phyloP scores from a whole-genome alignment of 2,329 filamentous ascomycete species.

The Shiraia bambusicola region DNA sequence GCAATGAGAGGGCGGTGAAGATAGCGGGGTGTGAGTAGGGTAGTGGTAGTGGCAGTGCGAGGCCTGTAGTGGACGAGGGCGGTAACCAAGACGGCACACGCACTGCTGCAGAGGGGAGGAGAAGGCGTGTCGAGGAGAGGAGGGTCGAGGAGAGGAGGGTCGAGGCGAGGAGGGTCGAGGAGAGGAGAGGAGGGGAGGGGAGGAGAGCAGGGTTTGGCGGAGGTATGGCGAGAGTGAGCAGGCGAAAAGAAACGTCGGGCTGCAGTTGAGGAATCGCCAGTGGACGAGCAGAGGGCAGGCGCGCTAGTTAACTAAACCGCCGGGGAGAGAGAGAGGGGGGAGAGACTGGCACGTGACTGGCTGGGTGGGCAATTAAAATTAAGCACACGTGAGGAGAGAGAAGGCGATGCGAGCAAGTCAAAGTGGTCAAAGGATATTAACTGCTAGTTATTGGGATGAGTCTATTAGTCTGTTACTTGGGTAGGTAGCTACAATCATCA shows the following conservation, averaged over 20 bases:
- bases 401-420: too few species aligned
- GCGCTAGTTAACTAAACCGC: too few species aligned
- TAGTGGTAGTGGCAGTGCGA: slow-evolving; percentile 5
- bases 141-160: slow-evolving; percentile 3
- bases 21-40: slow-evolving; percentile 1
- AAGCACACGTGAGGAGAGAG: too few species aligned
- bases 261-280: slow-evolving; percentile 15
- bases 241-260: slow-evolving; percentile 21
- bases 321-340: too few species aligned
- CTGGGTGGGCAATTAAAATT: too few species aligned
- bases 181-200: slow-evolving; percentile 1
- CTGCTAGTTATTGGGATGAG: too few species aligned
- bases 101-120: background rate
- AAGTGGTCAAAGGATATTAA: too few species aligned
- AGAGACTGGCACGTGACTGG: too few species aligned
- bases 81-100: background rate
- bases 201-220: background rate
- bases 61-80: background rate
- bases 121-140: slow-evolving; percentile 1
- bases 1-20: slow-evolving; percentile 4
- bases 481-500: too few species aligned
- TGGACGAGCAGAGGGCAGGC: slow-evolving; percentile 15
- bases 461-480: too few species aligned
- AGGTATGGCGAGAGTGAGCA: slow-evolving; percentile 15
- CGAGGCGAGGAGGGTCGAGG: too few species aligned